Percentiles rank a stretch among this genome's conserved stretches.
Conservation (phyloP, 495 filamentous ascomycete genomes). For the Podospora appendiculata region DNA sequence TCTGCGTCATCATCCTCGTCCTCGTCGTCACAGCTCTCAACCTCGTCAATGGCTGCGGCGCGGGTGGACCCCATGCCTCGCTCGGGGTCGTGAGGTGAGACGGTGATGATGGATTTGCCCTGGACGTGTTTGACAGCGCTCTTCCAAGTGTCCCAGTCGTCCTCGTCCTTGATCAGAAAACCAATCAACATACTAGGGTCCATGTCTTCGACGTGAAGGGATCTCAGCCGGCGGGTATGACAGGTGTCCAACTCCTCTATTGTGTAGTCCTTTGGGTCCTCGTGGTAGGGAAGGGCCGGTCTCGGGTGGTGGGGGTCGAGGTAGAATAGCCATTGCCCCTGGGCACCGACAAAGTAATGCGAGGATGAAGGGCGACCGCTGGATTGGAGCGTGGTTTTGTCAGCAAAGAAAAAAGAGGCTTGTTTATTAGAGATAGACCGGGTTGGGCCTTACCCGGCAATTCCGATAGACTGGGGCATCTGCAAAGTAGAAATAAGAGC, state of each 20-base stretch:
- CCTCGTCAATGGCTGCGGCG: slow-evolving; percentile 75
- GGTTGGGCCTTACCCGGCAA: slow-evolving; percentile 71
- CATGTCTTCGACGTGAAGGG: slow-evolving; percentile 84
- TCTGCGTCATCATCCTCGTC: slow-evolving; percentile 59
- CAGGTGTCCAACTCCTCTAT: slow-evolving; percentile 71
- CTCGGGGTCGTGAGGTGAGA: slow-evolving; percentile 59
- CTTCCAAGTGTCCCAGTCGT: slow-evolving; percentile 82
- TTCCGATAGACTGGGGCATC: slow-evolving; percentile 84
- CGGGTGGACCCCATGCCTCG: slow-evolving; percentile 49
- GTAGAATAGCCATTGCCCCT: slow-evolving; percentile 85
- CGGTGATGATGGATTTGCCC: slow-evolving; percentile 79
- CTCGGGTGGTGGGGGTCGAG: slow-evolving; percentile 85
- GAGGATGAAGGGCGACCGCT: slow-evolving; percentile 91
- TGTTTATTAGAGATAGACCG: neutral
- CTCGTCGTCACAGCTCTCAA: slow-evolving; percentile 70
- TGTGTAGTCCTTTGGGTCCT: slow-evolving; percentile 47
- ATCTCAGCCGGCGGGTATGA: slow-evolving; percentile 76
- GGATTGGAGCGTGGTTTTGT: slow-evolving; percentile 5
- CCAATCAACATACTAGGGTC: slow-evolving; percentile 98
- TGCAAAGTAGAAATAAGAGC: slow-evolving; percentile 73
- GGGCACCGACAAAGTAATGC: slow-evolving; percentile 96
- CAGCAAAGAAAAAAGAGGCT: neutral
- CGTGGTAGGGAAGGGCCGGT: slow-evolving; percentile 52
- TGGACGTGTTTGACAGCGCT: slow-evolving; percentile 55
- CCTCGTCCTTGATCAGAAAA: slow-evolving; percentile 77